Base-by-base conservation (phyloP, 2,329 filamentous ascomycete genomes). In the Westerdykella sp. region DNA sequence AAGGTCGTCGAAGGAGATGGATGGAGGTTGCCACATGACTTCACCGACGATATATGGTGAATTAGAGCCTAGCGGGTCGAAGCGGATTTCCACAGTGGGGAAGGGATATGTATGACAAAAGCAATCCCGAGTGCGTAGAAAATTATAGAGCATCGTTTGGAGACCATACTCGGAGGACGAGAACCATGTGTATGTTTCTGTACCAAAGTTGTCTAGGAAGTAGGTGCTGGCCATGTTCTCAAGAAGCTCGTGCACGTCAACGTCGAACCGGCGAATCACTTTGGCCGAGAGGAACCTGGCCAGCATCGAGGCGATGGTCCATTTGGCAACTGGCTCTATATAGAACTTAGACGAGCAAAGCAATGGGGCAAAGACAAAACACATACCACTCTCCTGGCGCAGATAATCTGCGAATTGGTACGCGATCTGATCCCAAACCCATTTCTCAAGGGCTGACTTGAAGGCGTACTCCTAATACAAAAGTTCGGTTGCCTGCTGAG, bases 61-160 rank as follows among this genome's bases (percentile, higher is more conserved):
- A 23, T 45, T 34, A n/a, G 16, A 43, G 14, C n/a, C 44, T 13
- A 45, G 40, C 2, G 42, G 36, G 5, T 46, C 42, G 30, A 59
- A 46, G 1, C 44, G 28, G 15, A 61, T 42, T 6, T 48, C 41
- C 3, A 67, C 5, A 28, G 39, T 47, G 10, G 53, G 48, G 2
- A 41, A 45, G 1, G 45, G 42, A 10, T 37, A 47, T 1, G 42
- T 47, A 16, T 59, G 44, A 4, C 47, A 6, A 41, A 67, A 63
- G 41, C 62, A 67, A 34, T 67, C 63, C 14, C 59, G 60, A 1
- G 55, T 56, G 1, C 52, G 52, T n/a, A 65, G 31, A 32, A 63
- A 64, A 35, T 65, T 62, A 46, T 56, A 57, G 1, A 65, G 39
- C 15, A 59, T 56, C 4, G 42, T 44, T 2, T 52, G 54, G 11